phyloP scores from a whole-genome alignment of 2,329 filamentous ascomycete genomes.

The Neopestalotiopsis sp. region DNA sequence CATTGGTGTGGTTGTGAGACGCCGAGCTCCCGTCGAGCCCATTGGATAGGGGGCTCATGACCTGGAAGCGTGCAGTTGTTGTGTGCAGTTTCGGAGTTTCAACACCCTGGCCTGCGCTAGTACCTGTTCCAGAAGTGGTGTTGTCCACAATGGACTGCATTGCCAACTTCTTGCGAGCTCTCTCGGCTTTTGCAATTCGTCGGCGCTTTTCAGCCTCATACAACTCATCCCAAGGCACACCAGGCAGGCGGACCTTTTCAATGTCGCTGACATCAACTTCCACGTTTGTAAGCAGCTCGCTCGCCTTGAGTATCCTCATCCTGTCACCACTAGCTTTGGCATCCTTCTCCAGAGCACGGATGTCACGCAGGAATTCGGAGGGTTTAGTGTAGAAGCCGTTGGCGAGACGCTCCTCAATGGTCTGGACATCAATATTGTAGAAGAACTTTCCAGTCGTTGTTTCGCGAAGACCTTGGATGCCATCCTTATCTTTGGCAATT shows the following conservation, averaged over 20 bases:
- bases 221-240: conserved; percentile 82
- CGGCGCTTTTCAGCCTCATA: conserved; percentile 76
- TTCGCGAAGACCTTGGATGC: conserved; percentile 77
- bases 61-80: conserved; percentile 58
- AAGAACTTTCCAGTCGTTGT: conserved; percentile 82
- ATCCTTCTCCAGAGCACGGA: conserved; percentile 84
- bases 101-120: conserved; percentile 55
- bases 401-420: conserved; percentile 93
- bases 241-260: conserved; percentile 59
- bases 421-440: conserved; percentile 88
- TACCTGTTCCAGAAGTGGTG: conserved; percentile 56
- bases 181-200: conserved; percentile 63
- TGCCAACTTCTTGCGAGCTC: conserved; percentile 66
- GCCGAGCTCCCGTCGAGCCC: conserved; percentile 54
- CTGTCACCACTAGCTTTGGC: conserved; percentile 82
- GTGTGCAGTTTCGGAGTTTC: conserved; percentile 56
- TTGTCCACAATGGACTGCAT: conserved; percentile 60
- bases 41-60: conserved; percentile 65
- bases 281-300: conserved; percentile 90
- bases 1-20: conserved; percentile 54
- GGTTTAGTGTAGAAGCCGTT: conserved; percentile 96
- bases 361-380: conserved; percentile 87
- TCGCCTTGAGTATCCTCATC: conserved; percentile 83
- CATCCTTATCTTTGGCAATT: conserved; percentile 79
- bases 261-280: conserved; percentile 89